Evolutionary conservation across 805 yeast species (phyloP), one percentile per base, ranked within the genome.

Genomic region (Myxozyma neotropica): DNA sequence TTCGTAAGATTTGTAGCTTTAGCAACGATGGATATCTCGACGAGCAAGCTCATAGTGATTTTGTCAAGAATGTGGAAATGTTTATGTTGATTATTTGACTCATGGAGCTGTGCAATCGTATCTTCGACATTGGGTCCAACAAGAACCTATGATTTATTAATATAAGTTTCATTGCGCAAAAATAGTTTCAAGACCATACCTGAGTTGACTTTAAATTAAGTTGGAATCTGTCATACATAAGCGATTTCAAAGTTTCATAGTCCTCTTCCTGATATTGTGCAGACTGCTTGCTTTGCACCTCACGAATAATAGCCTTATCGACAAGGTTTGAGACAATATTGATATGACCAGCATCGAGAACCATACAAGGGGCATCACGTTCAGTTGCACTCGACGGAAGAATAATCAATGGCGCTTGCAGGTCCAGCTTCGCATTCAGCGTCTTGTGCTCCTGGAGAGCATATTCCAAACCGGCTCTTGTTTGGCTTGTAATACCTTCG

Each of bases 381-480:
- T 82, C 83, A 12, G 83, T 79, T 0, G 96, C 88, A 69, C 90
- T 89, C 33, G 90, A 77, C 0, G 99, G 99, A 17, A 94, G 68
- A 7, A 93, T 87, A 23, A 95, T 84, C 65, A 94, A 77, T 0
- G 99, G 99, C 0, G 98, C 96, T 70, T 92, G 97, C 45, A 95
- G 77, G 73, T 95, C 98, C 62, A 94, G 80, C 68, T 88, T 84
- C 26, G 91, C 82, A 69, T 91, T 86, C 58, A 91, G 74, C 0
- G 98, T 93, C 71, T 91, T 92, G 74, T 94, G 99, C 68, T 93
- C 96, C 63, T 91, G 96, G 67, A 95, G 79, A 0, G 97, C 94
- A 66, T 94, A 91, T 74, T 93, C 96, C 21, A 94, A 79, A 0
- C 98, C 98, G 63, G 94, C 80, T 68, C 97, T 79, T 0, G 98